A percentile compares a stretch with the other conserved stretches of the same genome.
Conservation (phyloP, 2,329 filamentous ascomycete species). For the Helicocarpus griseus region DNA sequence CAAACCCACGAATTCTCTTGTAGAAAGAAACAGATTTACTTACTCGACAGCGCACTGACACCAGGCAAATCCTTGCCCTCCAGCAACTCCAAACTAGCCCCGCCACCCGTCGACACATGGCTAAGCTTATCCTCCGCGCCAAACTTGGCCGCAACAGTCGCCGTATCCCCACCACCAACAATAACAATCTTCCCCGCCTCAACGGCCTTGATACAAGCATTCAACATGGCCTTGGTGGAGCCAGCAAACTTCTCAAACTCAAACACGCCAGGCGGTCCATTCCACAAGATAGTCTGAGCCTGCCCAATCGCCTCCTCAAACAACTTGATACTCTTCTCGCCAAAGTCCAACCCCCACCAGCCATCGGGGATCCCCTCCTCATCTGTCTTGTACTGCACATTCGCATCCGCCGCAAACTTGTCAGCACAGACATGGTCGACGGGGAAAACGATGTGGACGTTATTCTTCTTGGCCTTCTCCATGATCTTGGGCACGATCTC, state of each 20-base stretch:
- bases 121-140: conserved; percentile 92
- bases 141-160: conserved; percentile 96
- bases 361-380: conserved; percentile 85
- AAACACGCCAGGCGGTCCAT: conserved; percentile 93
- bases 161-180: conserved; percentile 96
- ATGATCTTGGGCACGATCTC: conserved; percentile 83
- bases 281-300: conserved; percentile 97
- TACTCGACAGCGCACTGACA: conserved; percentile 78
- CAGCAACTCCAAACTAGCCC: conserved; percentile 87
- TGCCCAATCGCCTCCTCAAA: conserved; percentile 81
- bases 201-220: conserved; percentile 74
- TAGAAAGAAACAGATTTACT: too few species aligned
- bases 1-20: too few species aligned
- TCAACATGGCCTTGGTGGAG: conserved; percentile 85
- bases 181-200: conserved; percentile 89
- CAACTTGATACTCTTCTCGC: conserved; percentile 75
- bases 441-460: conserved; percentile 88
- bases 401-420: conserved; percentile 82
- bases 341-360: conserved; percentile 97
- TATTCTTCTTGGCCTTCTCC: conserved; percentile 93
- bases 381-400: conserved; percentile 73
- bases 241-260: conserved; percentile 91
- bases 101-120: conserved; percentile 95
- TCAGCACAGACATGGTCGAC: conserved; percentile 94
- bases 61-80: conserved; percentile 97